phyloP scores from a whole-genome alignment of 2,329 filamentous ascomycete species.

The Aspergillus tanneri region DNA sequence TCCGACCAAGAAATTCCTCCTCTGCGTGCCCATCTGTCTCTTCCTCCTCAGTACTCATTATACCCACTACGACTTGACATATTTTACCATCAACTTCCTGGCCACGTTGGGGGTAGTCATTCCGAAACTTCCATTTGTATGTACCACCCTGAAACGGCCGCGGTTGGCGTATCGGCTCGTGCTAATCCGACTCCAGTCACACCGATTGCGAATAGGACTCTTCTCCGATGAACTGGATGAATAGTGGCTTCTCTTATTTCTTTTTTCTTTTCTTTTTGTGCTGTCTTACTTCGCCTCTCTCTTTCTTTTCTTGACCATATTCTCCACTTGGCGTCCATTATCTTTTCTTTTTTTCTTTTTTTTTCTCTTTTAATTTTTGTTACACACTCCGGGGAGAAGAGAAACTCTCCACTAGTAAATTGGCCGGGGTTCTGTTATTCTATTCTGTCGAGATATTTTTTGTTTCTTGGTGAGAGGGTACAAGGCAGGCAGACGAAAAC shows the following conservation, averaged over 20 bases:
- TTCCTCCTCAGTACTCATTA: constrained; percentile 98
- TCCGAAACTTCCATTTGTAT: constrained; percentile 90
- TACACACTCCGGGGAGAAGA: constrained; percentile 3
- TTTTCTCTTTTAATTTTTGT: constrained; percentile 18
- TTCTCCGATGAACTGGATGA: constrained; percentile 70
- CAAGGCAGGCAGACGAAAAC: background rate
- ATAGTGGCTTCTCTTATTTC: constrained; percentile 27
- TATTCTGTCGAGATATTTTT: background rate
- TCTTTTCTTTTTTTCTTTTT: constrained; percentile 15
- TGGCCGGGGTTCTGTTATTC: constrained; percentile 8
- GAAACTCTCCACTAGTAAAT: constrained; percentile 7
- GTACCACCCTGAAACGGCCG: constrained; percentile 47
- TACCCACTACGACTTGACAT: constrained; percentile 94
- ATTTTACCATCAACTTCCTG: constrained; percentile 96
- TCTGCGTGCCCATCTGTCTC: constrained; percentile 88
- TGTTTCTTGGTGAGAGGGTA: constrained; percentile 8
- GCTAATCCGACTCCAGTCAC: constrained; percentile 58
- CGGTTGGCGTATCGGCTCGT: background rate
- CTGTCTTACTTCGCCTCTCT: constrained; percentile 9
- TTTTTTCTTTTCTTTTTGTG: constrained; percentile 9
- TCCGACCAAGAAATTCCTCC: constrained; percentile 95
- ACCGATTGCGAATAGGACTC: constrained; percentile 73
- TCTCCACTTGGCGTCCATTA: constrained; percentile 20
- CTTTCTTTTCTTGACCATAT: constrained; percentile 17
- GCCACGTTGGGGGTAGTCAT: constrained; percentile 91